Evolutionary conservation across 257 asterid species (phyloP), one percentile per base, ranked within the genome.

Genomic region (Primulina tabacum): DNA sequence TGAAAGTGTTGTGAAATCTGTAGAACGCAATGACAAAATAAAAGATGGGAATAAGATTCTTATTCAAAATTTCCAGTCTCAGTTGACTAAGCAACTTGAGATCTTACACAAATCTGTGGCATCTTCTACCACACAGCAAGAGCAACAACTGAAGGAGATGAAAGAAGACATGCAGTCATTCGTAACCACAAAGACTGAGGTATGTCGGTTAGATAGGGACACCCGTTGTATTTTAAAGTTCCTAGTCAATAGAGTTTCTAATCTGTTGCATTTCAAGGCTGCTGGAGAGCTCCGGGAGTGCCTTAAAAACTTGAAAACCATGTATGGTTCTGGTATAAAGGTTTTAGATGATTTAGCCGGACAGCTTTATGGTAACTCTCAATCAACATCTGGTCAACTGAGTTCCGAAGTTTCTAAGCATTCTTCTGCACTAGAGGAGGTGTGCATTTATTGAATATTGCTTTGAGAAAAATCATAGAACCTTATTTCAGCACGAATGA

Each of bases 91-190:
- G 77, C 93, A 91, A 79, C 97, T 94, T 72, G 96, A 92, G 75
- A 79, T 80, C 72, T 75, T 94, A 85, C 97, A 94, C 70, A 88
- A 84, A 79, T 70, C 90, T 67, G 87, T 94, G 76, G 92, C 99
- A 77, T 82, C 92, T 65, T 88, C 99, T 14, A 89, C 92, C n/a
- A 85, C 87, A 66, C 89, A 89, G 78, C 99, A 94, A 82, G 97
- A 91, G 72, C 84, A 84, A 63, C 96, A 88, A 73, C 82, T 94
- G 68, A 88, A 89, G 77, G 91, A 79, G 77, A 94, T 94, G 96
- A 95, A 94, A 83, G 95, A 90, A 79, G 97, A 94, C 79, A 90
- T 94, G 99, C 90, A 86, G 74, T 85, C 89, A 67, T 94, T 94
- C 74, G 96, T 94, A 76, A 80, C 96, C 74, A 86, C 90, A 52